phyloP scores from a whole-genome alignment of 2,329 filamentous ascomycete genomes.

The Sclerotinia trifoliorum region DNA sequence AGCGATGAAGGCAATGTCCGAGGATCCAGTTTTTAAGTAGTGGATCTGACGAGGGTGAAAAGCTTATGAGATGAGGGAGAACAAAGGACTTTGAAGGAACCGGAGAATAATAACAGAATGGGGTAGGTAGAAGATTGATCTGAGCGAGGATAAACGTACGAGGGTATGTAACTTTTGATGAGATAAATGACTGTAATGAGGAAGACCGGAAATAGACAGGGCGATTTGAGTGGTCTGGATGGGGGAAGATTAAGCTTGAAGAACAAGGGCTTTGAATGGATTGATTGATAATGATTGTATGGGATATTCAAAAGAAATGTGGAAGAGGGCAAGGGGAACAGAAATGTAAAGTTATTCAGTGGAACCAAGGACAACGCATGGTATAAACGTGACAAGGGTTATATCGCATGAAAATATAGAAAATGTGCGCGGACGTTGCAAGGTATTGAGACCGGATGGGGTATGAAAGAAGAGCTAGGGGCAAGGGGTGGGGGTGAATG shows the following conservation, averaged over 20 bases:
- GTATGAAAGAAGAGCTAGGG: slow-evolving; percentile 14
- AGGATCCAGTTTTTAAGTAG: slow-evolving; percentile 35
- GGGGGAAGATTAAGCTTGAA: slow-evolving; percentile 22
- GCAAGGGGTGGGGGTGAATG: slow-evolving; percentile 5
- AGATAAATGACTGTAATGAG: slow-evolving; percentile 26
- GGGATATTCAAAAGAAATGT: slow-evolving; percentile 8
- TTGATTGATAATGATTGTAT: slow-evolving; percentile 18
- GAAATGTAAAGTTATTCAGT: slow-evolving; percentile 24
- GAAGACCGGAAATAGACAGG: slow-evolving; percentile 17
- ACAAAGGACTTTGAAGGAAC: slow-evolving; percentile 27
- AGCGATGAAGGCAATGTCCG: slow-evolving; percentile 39
- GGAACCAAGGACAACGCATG: slow-evolving; percentile 35
- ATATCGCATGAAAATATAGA: slow-evolving; percentile 29
- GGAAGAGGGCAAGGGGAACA: slow-evolving; percentile 22
- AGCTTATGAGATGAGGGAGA: slow-evolving; percentile 23
- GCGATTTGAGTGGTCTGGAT: slow-evolving; percentile 15
- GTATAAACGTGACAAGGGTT: slow-evolving; percentile 39
- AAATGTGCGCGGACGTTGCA: slow-evolving; percentile 23
- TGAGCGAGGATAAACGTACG: slow-evolving; percentile 37
- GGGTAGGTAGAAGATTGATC: slow-evolving; percentile 33
- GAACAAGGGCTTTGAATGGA: slow-evolving; percentile 19
- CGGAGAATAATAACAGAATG: slow-evolving; percentile 33
- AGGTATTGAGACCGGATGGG: slow-evolving; percentile 21
- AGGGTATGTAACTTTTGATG: slow-evolving; percentile 23
- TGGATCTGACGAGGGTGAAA: slow-evolving; percentile 36